Evolutionary conservation across 768 basidiomycete genomes (phyloP).

Genomic region (Suillus subaureus): DNA sequence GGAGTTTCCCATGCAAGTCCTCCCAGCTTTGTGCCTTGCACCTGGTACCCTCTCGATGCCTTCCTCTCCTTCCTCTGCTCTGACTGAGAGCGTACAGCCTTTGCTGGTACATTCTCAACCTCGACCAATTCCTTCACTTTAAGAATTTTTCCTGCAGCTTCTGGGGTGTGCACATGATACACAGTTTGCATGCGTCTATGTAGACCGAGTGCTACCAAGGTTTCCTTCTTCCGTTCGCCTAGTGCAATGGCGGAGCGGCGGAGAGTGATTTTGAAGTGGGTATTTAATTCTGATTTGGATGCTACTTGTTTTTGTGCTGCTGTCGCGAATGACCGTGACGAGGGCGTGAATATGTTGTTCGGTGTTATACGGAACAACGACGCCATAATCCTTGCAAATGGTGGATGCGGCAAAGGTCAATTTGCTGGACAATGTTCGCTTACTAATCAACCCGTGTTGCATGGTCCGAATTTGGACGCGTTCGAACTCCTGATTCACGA

Average conservation of each 20-base stretch:
- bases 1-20: slow-evolving; percentile 14
- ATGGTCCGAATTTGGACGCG: not conserved
- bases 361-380: slow-evolving; percentile 11
- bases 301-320: not conserved
- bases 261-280: slow-evolving; percentile 90
- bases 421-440: not conserved
- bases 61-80: slow-evolving; percentile 69
- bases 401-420: not conserved
- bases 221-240: slow-evolving; percentile 67
- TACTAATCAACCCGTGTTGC: not conserved
- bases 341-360: slow-evolving; percentile 9
- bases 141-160: slow-evolving; percentile 85
- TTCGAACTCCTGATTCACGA: slow-evolving; percentile 7
- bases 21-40: slow-evolving; percentile 41
- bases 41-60: slow-evolving; percentile 67
- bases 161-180: slow-evolving; percentile 72
- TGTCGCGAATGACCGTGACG: slow-evolving; percentile 17
- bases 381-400: slow-evolving; percentile 14
- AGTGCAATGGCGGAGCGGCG: slow-evolving; percentile 86
- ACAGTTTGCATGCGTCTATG: slow-evolving; percentile 84
- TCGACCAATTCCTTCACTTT: slow-evolving; percentile 87
- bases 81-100: slow-evolving; percentile 66
- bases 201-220: slow-evolving; percentile 81
- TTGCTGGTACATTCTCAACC: slow-evolving; percentile 79
- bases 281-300: slow-evolving; percentile 37